These are phyloP conservation scores for Xanthoparmelia taractica DNA, from an alignment of 495 filamentous ascomycete genomes.

Conservation along the genomic window DNA sequence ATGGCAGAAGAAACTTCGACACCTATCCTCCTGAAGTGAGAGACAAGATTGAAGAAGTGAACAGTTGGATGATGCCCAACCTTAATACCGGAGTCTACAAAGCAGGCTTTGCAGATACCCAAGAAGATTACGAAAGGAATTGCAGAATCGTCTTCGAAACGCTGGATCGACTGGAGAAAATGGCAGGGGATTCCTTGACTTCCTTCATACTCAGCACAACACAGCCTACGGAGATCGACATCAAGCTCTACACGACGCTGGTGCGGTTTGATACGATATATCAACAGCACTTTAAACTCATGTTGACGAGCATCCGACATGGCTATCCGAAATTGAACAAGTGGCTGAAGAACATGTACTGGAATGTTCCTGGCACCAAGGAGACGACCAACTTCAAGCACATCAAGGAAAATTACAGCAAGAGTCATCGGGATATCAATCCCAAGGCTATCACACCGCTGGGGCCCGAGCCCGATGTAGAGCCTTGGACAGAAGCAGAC, in stretches of 20 bases:
- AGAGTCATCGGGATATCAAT: conserved; percentile 51
- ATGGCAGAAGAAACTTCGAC: conserved; percentile 29
- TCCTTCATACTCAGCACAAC: conserved; percentile 41
- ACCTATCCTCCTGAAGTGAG: conserved; percentile 42
- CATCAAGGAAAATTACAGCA: conserved; percentile 55
- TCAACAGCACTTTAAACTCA: conserved; percentile 53
- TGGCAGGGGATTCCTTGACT: conserved; percentile 36
- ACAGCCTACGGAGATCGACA: conserved; percentile 45
- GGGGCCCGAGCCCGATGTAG: conserved; percentile 57
- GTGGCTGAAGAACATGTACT: conserved; percentile 48
- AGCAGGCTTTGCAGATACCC: conserved; percentile 44
- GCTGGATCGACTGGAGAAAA: conserved; percentile 46
- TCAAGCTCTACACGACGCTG: conserved; percentile 43
- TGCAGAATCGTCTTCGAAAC: conserved; percentile 42
- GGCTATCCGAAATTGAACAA: conserved; percentile 45
- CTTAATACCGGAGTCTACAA: conserved; percentile 50
- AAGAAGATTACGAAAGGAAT: conserved; percentile 41
- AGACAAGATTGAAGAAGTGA: conserved; percentile 38
- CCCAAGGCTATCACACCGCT: conserved; percentile 55
- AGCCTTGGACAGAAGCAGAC: conserved; percentile 37
- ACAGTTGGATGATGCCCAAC: conserved; percentile 39
- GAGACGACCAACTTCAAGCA: conserved; percentile 52
- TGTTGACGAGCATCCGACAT: conserved; percentile 45
- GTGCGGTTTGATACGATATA: conserved; percentile 47
- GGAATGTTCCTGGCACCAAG: conserved; percentile 40